These are phyloP conservation scores for Termitomyces sp. DNA, from an alignment of 768 basidiomycete species.

Conservation along the genomic window DNA sequence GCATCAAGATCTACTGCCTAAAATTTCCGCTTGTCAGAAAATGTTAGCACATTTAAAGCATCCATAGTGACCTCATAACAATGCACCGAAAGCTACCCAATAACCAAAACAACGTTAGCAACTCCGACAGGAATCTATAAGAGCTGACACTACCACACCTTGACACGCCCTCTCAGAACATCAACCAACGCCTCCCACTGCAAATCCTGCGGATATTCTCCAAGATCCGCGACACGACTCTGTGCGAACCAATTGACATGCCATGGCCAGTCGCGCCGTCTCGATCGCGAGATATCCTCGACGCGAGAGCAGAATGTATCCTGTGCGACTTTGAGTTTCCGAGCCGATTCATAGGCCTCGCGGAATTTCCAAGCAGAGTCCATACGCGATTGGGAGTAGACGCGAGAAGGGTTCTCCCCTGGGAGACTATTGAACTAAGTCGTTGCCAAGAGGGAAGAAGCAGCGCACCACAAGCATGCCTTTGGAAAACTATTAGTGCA, in stretches of 20 bases:
- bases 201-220: slow-evolving; percentile 59
- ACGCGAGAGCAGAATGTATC: slow-evolving; percentile 59
- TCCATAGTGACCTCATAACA: slow-evolving; percentile 31
- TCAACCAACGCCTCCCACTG: slow-evolving; percentile 71
- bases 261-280: slow-evolving; percentile 5
- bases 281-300: slow-evolving; percentile 14
- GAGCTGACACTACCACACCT: slow-evolving; percentile 30
- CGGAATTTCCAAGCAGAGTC: slow-evolving; percentile 66
- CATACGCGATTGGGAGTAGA: slow-evolving; percentile 49
- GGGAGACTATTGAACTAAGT: not conserved
- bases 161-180: slow-evolving; percentile 67
- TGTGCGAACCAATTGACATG: not conserved
- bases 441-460: slow-evolving; percentile 2
- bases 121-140: not conserved
- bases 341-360: slow-evolving; percentile 63
- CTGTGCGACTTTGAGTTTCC: slow-evolving; percentile 59
- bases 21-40: not conserved
- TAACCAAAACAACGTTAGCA: not conserved
- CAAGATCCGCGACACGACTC: slow-evolving; percentile 14
- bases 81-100: slow-evolving; percentile 30
- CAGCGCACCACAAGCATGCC: slow-evolving; percentile 56
- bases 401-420: slow-evolving; percentile 54
- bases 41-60: not conserved
- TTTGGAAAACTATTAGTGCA: slow-evolving; percentile 14
- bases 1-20: slow-evolving; percentile 66